phyloP scores from a whole-genome alignment of 1,139 yeast species.

The Meyerozyma guilliermondii region DNA sequence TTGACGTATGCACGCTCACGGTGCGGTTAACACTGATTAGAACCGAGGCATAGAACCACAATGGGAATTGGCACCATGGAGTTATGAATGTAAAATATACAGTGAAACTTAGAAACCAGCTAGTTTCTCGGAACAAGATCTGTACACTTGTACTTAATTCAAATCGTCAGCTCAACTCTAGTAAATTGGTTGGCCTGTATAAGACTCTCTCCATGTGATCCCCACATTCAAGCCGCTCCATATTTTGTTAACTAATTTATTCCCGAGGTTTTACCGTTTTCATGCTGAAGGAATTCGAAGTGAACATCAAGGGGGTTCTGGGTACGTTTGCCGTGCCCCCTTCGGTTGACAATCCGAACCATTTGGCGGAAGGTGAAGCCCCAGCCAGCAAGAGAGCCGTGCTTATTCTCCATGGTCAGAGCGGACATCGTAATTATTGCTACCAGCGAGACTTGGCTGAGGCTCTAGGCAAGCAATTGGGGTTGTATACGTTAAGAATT shows the following conservation, averaged over 20 bases:
- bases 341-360: slow-evolving; percentile 18
- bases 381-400: slow-evolving; percentile 39
- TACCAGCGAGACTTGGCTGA: slow-evolving; percentile 66
- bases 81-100: no score
- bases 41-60: no score
- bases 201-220: neutral
- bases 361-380: slow-evolving; percentile 21
- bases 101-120: no score
- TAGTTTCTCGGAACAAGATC: no score
- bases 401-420: slow-evolving; percentile 65
- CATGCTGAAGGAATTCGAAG: slow-evolving; percentile 31
- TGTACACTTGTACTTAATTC: no score
- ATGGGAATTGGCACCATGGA: no score
- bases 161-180: no score
- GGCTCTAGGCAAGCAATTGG: slow-evolving; percentile 51
- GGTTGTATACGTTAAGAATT: slow-evolving; percentile 63
- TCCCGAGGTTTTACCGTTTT: no score
- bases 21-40: no score
- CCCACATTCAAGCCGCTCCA: neutral
- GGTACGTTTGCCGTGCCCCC: slow-evolving; percentile 40
- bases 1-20: no score
- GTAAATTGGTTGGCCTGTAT: neutral
- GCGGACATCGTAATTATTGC: slow-evolving; percentile 78
- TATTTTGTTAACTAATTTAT: no score
- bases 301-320: slow-evolving; percentile 30